Evolutionary conservation across 1,139 yeast genomes (phyloP).

Genomic region (Saccharomyces hybrid): DNA sequence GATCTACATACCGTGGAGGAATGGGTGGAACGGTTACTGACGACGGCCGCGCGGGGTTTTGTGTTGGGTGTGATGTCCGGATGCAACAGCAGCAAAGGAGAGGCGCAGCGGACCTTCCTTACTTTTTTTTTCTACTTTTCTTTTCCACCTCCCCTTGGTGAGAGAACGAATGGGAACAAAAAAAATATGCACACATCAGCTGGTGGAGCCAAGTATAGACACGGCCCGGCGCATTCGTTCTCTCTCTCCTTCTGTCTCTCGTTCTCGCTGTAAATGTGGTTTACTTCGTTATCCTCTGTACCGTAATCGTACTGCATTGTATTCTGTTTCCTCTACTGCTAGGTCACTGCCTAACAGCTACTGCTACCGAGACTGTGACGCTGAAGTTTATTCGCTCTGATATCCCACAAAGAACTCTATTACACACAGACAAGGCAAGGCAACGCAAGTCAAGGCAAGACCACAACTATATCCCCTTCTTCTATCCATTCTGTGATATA

Average conservation of each 20-base stretch:
- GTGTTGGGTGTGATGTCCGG: not conserved
- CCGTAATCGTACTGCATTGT: not conserved
- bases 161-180: not conserved
- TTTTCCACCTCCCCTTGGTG: not conserved
- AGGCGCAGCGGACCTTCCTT: not conserved
- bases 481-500: not conserved
- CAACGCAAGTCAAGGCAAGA: slow-evolving; percentile 1
- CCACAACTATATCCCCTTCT: not conserved
- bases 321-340: not conserved
- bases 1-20: not conserved
- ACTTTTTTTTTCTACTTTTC: not conserved
- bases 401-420: not conserved
- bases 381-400: not conserved
- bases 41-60: slow-evolving; percentile 1
- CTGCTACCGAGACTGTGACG: not conserved
- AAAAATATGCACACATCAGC: not conserved
- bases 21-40: not conserved
- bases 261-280: not conserved
- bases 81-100: not conserved
- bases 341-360: not conserved
- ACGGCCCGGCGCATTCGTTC: not conserved
- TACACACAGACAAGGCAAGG: not conserved
- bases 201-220: not conserved
- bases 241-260: not conserved
- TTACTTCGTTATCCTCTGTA: not conserved